A percentile compares a stretch with the other conserved stretches of the same genome.
Evolutionary conservation across 805 yeast species (phyloP).

Genomic region (Jamesozyma jinghongensis): DNA sequence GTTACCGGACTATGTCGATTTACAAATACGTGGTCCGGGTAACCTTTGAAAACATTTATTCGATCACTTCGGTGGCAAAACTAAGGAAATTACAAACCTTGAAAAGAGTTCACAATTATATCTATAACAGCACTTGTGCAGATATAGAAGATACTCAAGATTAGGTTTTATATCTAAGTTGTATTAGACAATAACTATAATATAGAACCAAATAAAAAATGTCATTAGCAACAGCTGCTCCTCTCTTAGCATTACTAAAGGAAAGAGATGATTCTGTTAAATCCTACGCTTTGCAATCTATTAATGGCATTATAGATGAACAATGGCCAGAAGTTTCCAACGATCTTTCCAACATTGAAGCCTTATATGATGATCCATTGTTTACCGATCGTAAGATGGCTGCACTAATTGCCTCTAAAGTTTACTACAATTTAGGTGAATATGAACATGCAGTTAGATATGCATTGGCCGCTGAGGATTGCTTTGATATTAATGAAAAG

Average conservation of each 20-base stretch:
- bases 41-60: neutral
- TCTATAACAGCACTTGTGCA: neutral
- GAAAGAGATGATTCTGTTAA: constrained; percentile 75
- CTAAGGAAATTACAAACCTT: constrained; percentile 2
- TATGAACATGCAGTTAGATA: constrained; percentile 83
- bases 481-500: constrained; percentile 59
- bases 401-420: constrained; percentile 87
- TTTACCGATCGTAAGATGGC: constrained; percentile 77
- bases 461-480: constrained; percentile 75
- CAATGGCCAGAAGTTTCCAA: constrained; percentile 98
- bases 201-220: constrained; percentile 7
- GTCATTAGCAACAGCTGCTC: constrained; percentile 76
- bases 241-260: constrained; percentile 77
- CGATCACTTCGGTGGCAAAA: constrained; percentile 22
- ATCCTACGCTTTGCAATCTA: constrained; percentile 73
- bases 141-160: neutral
- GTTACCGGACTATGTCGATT: too few species aligned
- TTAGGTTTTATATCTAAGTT: neutral
- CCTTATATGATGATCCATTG: constrained; percentile 72
- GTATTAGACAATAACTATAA: neutral
- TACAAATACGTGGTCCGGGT: too few species aligned
- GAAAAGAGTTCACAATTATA: neutral
- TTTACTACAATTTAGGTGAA: constrained; percentile 85
- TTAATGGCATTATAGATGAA: constrained; percentile 77
- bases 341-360: constrained; percentile 78